A percentile compares a stretch with the other conserved stretches of the same genome.
Evolutionary conservation across 2,329 filamentous ascomycete species (phyloP).

Genomic region (Colletotrichum lentis): DNA sequence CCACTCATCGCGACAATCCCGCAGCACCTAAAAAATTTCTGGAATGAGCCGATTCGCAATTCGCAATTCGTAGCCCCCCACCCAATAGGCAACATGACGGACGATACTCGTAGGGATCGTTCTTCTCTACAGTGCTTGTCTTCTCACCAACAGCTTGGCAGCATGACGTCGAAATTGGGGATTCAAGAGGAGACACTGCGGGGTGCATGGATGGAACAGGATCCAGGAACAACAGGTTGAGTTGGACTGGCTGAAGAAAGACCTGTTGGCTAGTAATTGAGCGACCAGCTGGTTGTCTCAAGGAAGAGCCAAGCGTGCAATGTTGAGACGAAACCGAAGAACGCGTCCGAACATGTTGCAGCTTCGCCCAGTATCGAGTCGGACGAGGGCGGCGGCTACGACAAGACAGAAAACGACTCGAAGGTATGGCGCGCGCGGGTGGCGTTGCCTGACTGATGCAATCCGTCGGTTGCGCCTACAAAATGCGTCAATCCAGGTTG

Average conservation of each 20-base stretch:
- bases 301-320: slow-evolving; percentile 22
- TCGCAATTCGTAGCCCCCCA: not conserved
- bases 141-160: slow-evolving; percentile 19
- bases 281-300: slow-evolving; percentile 16
- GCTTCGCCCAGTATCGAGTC: slow-evolving; percentile 29
- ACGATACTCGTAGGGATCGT: not conserved
- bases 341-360: slow-evolving; percentile 37
- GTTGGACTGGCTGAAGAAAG: slow-evolving; percentile 10
- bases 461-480: slow-evolving; percentile 6
- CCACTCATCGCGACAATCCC: slow-evolving; percentile 26
- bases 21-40: not conserved
- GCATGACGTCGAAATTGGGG: slow-evolving; percentile 31
- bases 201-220: slow-evolving; percentile 34
- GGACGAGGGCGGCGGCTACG: slow-evolving; percentile 18
- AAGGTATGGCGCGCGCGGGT: not conserved
- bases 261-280: slow-evolving; percentile 1
- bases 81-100: not conserved
- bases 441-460: not conserved
- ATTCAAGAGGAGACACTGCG: slow-evolving; percentile 27
- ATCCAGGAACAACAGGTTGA: slow-evolving; percentile 11
- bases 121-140: slow-evolving; percentile 1
- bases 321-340: slow-evolving; percentile 35
- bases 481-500: not conserved
- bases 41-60: slow-evolving; percentile 13
- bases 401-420: slow-evolving; percentile 27